phyloP scores from a whole-genome alignment of 768 basidiomycete genomes.

The Boletus rufocinnamomeus region DNA sequence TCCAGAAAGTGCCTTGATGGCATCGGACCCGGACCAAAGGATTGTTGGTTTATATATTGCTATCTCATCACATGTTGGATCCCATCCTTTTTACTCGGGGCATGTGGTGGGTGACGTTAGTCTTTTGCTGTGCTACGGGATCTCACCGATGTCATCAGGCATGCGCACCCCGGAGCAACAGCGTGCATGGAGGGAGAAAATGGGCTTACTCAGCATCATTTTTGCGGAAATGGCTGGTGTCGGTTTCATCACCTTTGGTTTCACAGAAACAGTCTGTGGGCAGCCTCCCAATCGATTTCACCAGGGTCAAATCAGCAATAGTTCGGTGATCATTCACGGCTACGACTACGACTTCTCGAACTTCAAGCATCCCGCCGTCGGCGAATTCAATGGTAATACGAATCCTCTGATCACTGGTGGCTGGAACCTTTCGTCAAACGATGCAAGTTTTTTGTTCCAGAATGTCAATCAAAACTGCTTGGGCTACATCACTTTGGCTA shows the following conservation, averaged over 20 bases:
- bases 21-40: conserved; percentile 84
- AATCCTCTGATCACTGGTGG: conserved; percentile 81
- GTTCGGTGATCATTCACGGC: conserved; percentile 91
- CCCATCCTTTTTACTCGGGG: conserved; percentile 73
- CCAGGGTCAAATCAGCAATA: conserved; percentile 71
- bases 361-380: conserved; percentile 79
- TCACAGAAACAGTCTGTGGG: conserved; percentile 92
- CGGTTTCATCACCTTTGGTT: conserved; percentile 98
- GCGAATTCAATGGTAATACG: conserved; percentile 70
- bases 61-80: conserved; percentile 79
- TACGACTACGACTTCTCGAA: conserved; percentile 88
- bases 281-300: conserved; percentile 82
- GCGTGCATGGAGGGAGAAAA: conserved; percentile 98
- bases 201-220: conserved; percentile 86
- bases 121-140: not conserved
- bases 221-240: conserved; percentile 85
- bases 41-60: conserved; percentile 96
- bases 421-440: conserved; percentile 83
- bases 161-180: conserved; percentile 90
- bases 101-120: conserved; percentile 64
- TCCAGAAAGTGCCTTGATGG: conserved; percentile 63
- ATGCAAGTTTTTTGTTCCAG: conserved; percentile 95
- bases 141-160: conserved; percentile 47
- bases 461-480: conserved; percentile 83
- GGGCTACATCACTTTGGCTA: conserved; percentile 70